Base-by-base conservation (phyloP, 441 rosid genomes). In the Arabidopsis lyrata region DNA sequence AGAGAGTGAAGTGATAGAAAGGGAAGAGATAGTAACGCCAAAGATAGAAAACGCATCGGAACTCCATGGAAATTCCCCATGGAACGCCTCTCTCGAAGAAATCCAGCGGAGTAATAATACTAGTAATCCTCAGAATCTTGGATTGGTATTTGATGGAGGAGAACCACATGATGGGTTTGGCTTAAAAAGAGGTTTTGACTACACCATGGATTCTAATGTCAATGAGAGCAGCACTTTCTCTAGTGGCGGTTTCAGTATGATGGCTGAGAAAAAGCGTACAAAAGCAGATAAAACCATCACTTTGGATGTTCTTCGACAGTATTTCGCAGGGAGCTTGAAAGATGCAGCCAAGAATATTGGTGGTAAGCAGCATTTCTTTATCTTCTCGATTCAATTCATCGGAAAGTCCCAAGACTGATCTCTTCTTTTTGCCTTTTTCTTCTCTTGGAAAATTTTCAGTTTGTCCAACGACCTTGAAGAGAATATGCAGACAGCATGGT, bases 381-480 rank as follows among this genome's bases (percentile, higher is more conserved):
- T 70, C 22, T 27, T 57, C 8, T 73, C 4, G 6, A 0, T 34
- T 53, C 16, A 3, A 11, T 10, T 32, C 32, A 2, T 60, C 0
- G 6, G 0, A 10, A 52, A 60, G 27, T 52, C 57, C 0, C n/a
- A n/a, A 52, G 63, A 67, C 36, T 67, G 22, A 70, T 63, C 27
- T 39, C 49, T 52, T 61, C 34, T 20, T 53, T 59, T 50, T 14
- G 59, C 35, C 66, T 5, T 16, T 71, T 63, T 63, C 34, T 64
- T 72, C 63, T 67, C 62, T 55, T 52, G 49, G 36, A 6, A 58
- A 39, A 5, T 2, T 69, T 80, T 82, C 93, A 94, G 99, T 92
- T 80, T 94, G 99, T 79, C 97, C 99, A 29, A 94, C 99, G 16
- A 94, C 97, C 29, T 86, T 94, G 89, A 94, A 94, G 82, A 86